These are phyloP conservation scores for Cryoendolithus antarcticus DNA, from an alignment of 2,329 filamentous ascomycete genomes.

Conservation along the genomic window DNA sequence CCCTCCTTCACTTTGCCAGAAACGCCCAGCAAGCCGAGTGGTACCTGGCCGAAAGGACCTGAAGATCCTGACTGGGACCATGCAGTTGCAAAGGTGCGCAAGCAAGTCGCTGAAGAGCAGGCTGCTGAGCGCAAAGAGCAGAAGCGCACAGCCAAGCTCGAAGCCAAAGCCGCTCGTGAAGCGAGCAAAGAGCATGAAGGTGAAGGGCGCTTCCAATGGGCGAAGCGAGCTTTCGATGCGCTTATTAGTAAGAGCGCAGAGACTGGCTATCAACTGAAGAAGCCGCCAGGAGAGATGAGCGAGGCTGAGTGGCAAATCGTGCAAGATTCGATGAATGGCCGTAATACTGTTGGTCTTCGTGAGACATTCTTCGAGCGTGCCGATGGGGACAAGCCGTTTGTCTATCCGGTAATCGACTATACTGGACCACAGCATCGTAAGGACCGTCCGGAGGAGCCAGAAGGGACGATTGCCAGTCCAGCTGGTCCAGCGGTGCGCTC, in stretches of 20 bases:
- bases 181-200: slow-evolving; percentile 2
- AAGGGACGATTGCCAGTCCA: too few relatives aligned
- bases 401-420: too few relatives aligned
- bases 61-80: slow-evolving; percentile 1
- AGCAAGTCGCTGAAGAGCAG: slow-evolving; percentile 1
- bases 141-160: slow-evolving; percentile 3
- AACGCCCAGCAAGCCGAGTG: too few relatives aligned
- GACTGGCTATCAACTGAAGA: slow-evolving; percentile 4
- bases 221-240: slow-evolving; percentile 1
- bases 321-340: too few relatives aligned
- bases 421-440: too few relatives aligned
- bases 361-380: too few relatives aligned
- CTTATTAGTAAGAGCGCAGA: slow-evolving; percentile 4
- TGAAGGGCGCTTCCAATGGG: slow-evolving; percentile 3
- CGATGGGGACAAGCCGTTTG: too few relatives aligned
- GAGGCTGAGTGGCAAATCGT: too few relatives aligned
- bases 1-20: too few relatives aligned
- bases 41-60: background rate
- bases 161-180: slow-evolving; percentile 1
- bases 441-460: too few relatives aligned
- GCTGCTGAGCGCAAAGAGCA: slow-evolving; percentile 3
- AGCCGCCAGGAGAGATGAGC: background rate
- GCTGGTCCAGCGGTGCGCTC: too few relatives aligned
- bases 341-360: too few relatives aligned
- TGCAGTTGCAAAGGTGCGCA: slow-evolving; percentile 1